Conservation (phyloP, 2,329 filamentous ascomycete genomes). For the Penicillium sp. region DNA sequence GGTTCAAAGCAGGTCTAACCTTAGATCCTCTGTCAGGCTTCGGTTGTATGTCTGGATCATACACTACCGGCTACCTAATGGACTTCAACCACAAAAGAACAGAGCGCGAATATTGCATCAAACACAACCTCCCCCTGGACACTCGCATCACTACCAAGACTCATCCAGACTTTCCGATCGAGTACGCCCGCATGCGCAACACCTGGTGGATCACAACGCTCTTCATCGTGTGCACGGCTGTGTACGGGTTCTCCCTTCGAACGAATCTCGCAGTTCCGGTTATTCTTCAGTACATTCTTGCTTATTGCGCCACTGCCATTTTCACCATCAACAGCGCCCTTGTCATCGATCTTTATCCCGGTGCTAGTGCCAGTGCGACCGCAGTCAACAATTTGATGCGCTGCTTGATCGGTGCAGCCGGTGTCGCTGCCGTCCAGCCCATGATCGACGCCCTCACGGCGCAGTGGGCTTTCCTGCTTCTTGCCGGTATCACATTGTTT, state of each 20-base stretch:
- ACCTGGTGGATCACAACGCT: conserved; percentile 44
- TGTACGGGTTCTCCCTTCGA: conserved; percentile 33
- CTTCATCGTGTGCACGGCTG: conserved; percentile 40
- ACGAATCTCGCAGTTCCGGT: conserved; percentile 39
- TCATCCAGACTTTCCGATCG: conserved; percentile 46
- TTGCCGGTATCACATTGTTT: conserved; percentile 31
- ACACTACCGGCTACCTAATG: conserved; percentile 47
- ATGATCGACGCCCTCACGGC: conserved; percentile 38
- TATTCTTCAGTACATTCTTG: conserved; percentile 43
- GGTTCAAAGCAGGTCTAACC: background rate
- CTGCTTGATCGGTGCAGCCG: conserved; percentile 40
- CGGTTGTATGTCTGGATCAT: conserved; percentile 47
- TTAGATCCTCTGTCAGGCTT: conserved; percentile 22
- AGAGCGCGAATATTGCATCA: conserved; percentile 36
- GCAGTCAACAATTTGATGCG: conserved; percentile 43
- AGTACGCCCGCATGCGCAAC: conserved; percentile 41
- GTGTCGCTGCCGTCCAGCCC: conserved; percentile 35
- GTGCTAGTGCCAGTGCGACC: conserved; percentile 38
- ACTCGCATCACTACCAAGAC: conserved; percentile 32
- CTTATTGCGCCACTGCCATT: conserved; percentile 37
- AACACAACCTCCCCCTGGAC: conserved; percentile 33
- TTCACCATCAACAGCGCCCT: conserved; percentile 41
- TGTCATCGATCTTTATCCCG: conserved; percentile 42
- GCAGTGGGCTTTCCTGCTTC: conserved; percentile 28
- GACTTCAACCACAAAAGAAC: conserved; percentile 42